Percentiles rank a stretch among this genome's conserved stretches.
Conservation (phyloP, 2,329 filamentous ascomycete genomes). For the Apiospora rasikravindrae region DNA sequence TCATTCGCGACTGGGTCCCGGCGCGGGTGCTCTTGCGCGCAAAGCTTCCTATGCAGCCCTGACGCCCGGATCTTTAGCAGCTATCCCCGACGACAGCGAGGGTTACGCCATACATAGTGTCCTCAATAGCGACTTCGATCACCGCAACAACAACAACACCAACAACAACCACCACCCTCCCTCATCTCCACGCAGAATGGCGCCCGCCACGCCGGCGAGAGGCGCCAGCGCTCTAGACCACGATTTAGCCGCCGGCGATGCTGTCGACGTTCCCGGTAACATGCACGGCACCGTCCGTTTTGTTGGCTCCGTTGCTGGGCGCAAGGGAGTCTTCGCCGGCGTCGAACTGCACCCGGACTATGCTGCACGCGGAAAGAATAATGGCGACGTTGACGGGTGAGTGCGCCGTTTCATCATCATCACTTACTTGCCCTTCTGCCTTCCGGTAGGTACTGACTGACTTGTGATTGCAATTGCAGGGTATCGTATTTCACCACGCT, state of each 20-base stretch:
- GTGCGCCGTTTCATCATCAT: conserved; percentile 33
- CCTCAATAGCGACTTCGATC: conserved; percentile 38
- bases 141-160: conserved; percentile 7
- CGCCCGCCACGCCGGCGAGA: conserved; percentile 59
- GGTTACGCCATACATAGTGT: conserved; percentile 66
- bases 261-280: conserved; percentile 89
- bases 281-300: conserved; percentile 93
- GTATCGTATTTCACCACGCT: conserved; percentile 82
- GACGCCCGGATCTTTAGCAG: conserved; percentile 65
- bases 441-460: conserved; percentile 21
- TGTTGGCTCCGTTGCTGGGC: conserved; percentile 83
- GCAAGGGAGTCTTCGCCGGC: conserved; percentile 89
- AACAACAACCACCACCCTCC: conserved; percentile 26
- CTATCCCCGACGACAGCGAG: conserved; percentile 70
- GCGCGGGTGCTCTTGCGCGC: conserved; percentile 58
- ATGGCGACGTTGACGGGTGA: conserved; percentile 93
- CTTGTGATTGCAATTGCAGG: conserved; percentile 43
- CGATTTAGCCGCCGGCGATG: conserved; percentile 74
- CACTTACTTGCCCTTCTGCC: background rate
- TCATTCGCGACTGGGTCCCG: conserved; percentile 52
- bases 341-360: conserved; percentile 86
- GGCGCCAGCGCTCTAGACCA: conserved; percentile 51
- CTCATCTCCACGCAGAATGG: conserved; percentile 47
- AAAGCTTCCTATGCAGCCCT: conserved; percentile 76
- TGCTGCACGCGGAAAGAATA: conserved; percentile 88